A percentile compares a stretch with the other conserved stretches of the same genome.
Conservation (phyloP, 768 basidiomycete species). For the Tulasnella sp. region DNA sequence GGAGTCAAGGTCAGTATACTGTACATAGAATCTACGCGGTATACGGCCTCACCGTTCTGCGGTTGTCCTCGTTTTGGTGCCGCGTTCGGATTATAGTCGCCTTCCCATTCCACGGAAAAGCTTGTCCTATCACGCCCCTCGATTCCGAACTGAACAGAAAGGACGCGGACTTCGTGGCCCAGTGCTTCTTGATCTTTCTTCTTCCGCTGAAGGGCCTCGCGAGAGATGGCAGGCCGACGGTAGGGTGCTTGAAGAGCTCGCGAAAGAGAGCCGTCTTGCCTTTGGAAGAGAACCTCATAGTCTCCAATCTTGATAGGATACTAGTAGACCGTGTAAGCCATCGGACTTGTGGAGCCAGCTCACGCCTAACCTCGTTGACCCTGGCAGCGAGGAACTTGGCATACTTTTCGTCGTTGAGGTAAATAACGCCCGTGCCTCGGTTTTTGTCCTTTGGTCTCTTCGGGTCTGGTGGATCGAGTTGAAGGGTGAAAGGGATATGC, state of each 20-base stretch:
- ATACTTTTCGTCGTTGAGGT: not conserved
- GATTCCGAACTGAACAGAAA: constrained; percentile 59
- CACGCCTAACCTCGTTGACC: not conserved
- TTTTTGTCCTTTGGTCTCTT: not conserved
- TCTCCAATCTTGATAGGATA: not conserved
- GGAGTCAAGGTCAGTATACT: not conserved
- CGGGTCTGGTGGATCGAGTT: not conserved
- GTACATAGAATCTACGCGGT: constrained; percentile 38
- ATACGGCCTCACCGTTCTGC: constrained; percentile 48
- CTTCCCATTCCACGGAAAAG: constrained; percentile 68
- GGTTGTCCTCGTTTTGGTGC: constrained; percentile 52
- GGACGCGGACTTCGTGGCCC: constrained; percentile 45
- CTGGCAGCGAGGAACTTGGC: not conserved
- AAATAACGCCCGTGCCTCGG: not conserved
- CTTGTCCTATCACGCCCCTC: constrained; percentile 23
- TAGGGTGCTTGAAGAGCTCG: not conserved
- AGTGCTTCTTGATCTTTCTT: constrained; percentile 39
- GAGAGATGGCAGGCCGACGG: not conserved
- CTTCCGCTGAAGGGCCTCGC: not conserved
- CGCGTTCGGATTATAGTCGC: constrained; percentile 37
- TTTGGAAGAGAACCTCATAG: not conserved
- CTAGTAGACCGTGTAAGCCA: not conserved
- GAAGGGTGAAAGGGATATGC: not conserved
- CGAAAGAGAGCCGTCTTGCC: not conserved
- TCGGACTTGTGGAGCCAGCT: not conserved